A percentile compares a stretch with the other conserved stretches of the same genome.
phyloP scores from a whole-genome alignment of 192 early-diverging fungal species.

The Cetraspora pellucida region DNA sequence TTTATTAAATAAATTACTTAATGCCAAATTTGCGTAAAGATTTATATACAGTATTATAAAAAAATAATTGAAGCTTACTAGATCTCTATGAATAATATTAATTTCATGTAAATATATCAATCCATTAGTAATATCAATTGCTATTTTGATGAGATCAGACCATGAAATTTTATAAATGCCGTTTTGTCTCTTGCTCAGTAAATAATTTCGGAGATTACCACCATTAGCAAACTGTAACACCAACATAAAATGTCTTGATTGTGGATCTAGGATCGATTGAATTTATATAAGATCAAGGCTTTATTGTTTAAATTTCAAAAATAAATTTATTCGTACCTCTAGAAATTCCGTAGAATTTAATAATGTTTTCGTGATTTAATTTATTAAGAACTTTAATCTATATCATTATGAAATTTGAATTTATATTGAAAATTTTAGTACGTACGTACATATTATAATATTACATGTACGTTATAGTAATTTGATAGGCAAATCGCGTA shows the following conservation, averaged over 20 bases:
- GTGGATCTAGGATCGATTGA: neutral
- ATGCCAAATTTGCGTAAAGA: neutral
- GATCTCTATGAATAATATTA: slow-evolving; percentile 22
- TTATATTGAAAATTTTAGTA: too few species aligned
- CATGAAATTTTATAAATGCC: neutral
- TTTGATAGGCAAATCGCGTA: too few species aligned
- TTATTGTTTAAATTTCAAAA: neutral
- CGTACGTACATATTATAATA: too few species aligned
- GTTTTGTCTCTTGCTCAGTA: neutral
- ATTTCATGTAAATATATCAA: neutral
- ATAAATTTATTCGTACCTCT: neutral
- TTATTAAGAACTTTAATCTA: too few species aligned
- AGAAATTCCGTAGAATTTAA: neutral
- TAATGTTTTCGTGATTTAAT: neutral
- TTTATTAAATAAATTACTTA: neutral
- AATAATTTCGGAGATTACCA: slow-evolving; percentile 20
- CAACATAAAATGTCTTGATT: neutral
- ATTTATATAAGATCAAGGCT: neutral
- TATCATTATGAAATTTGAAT: too few species aligned
- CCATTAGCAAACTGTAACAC: slow-evolving; percentile 14
- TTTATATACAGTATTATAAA: too few species aligned
- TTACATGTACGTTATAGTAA: too few species aligned
- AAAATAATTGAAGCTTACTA: slow-evolving; percentile 1
- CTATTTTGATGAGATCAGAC: neutral
- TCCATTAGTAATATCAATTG: slow-evolving; percentile 1